Evolutionary conservation across 2,329 filamentous ascomycete species (phyloP).

Genomic region (Colletotrichum liriopes): DNA sequence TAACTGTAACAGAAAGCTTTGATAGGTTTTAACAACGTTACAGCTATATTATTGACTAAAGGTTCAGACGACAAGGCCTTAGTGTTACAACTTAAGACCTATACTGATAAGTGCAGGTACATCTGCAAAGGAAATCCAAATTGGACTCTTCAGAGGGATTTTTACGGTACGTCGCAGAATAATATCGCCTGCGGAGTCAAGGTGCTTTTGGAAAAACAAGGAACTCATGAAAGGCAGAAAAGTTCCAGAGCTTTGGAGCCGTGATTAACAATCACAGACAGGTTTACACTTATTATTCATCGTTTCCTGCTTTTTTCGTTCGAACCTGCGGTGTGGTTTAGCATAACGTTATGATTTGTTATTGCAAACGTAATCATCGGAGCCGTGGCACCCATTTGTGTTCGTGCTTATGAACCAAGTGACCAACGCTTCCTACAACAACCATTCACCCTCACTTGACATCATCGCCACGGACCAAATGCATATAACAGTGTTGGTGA

Average conservation of each 20-base stretch:
- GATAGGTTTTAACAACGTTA: neutral
- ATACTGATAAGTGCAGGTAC: neutral
- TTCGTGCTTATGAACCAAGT: neutral
- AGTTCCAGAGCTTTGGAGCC: neutral
- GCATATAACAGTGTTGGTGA: no score
- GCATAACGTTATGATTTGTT: neutral
- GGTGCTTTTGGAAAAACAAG: neutral
- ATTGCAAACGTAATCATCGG: neutral
- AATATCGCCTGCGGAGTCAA: neutral
- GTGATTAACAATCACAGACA: neutral
- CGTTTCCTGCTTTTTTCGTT: no score
- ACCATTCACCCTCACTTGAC: no score
- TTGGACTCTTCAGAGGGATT: constrained; percentile 1
- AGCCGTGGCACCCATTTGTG: neutral
- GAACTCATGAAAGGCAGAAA: neutral
- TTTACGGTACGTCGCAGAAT: neutral
- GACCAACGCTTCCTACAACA: neutral
- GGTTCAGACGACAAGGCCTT: neutral
- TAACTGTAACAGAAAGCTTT: neutral
- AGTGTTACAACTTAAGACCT: neutral
- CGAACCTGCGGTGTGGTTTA: neutral
- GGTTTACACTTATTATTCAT: neutral
- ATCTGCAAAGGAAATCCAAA: neutral
- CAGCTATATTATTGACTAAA: neutral
- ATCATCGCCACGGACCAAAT: neutral